phyloP scores from a whole-genome alignment of 805 yeast genomes.

The Starmerella cellae region DNA sequence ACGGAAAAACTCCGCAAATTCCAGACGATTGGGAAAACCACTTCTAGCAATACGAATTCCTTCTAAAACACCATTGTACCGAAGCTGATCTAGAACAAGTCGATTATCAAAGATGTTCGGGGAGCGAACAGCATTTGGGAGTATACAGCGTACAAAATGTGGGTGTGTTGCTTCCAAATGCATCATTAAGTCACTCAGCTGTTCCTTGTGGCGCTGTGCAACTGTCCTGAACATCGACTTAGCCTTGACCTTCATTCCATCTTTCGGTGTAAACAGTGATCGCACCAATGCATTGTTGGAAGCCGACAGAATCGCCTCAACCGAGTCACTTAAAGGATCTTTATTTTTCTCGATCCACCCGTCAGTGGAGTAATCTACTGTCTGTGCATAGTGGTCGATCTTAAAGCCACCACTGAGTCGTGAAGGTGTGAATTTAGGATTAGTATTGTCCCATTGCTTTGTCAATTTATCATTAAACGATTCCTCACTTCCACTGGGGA shows the following conservation, averaged over 20 bases:
- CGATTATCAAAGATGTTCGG: conserved; percentile 60
- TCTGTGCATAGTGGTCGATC: conserved; percentile 87
- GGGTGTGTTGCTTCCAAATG: conserved; percentile 77
- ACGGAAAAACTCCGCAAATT: conserved; percentile 62
- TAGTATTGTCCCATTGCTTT: conserved; percentile 43
- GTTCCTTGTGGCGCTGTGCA: conserved; percentile 80
- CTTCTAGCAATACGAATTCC: conserved; percentile 95
- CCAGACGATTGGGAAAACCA: conserved; percentile 88
- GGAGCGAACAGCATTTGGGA: conserved; percentile 69
- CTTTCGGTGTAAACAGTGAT: conserved; percentile 33
- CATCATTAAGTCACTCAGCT: conserved; percentile 53
- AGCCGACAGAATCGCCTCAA: conserved; percentile 44
- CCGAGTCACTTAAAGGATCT: conserved; percentile 76
- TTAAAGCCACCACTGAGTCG: conserved; percentile 66
- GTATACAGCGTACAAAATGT: conserved; percentile 89
- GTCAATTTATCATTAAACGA: conserved; percentile 72
- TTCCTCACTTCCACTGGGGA: conserved; percentile 77
- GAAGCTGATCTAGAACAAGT: conserved; percentile 71
- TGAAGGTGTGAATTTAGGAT: conserved; percentile 55
- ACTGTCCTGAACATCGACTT: conserved; percentile 52
- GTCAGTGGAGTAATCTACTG: conserved; percentile 82
- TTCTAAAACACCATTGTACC: conserved; percentile 96
- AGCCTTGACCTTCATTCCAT: conserved; percentile 12
- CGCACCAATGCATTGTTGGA: conserved; percentile 48
- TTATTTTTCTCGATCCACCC: conserved; percentile 92